Percentiles rank a stretch among this genome's conserved stretches.
phyloP scores from a whole-genome alignment of 1,284 basidiomycete species.

The Trametes polyzona region DNA sequence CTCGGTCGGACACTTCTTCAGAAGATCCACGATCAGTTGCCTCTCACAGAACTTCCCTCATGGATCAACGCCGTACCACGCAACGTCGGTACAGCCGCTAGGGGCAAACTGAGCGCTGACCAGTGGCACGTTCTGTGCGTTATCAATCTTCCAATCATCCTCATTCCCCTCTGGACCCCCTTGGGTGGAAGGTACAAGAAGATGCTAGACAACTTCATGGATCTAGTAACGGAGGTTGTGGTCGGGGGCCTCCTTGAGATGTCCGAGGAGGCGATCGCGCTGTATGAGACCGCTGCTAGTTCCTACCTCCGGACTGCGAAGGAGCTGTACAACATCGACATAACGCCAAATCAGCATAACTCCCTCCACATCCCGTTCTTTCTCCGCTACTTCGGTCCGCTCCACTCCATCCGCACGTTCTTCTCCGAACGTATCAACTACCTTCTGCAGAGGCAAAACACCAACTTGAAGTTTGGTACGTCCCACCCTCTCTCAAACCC shows the following conservation, averaged over 20 bases:
- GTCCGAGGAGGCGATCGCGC: constrained; percentile 25
- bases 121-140: constrained; percentile 38
- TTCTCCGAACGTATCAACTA: constrained; percentile 41
- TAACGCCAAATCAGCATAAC: constrained; percentile 39
- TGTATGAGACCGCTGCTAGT: constrained; percentile 26
- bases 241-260: constrained; percentile 31
- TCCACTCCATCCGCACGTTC: constrained; percentile 39
- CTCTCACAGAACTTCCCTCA: constrained; percentile 29
- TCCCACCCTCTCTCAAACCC: too few species aligned
- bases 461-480: constrained; percentile 31
- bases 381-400: constrained; percentile 39
- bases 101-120: constrained; percentile 36
- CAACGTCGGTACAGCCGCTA: constrained; percentile 31
- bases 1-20: not conserved
- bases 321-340: constrained; percentile 30
- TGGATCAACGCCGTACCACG: constrained; percentile 33
- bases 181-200: constrained; percentile 6
- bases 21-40: constrained; percentile 23
- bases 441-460: constrained; percentile 37
- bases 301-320: constrained; percentile 30
- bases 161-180: constrained; percentile 36
- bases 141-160: constrained; percentile 35
- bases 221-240: constrained; percentile 36
- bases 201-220: constrained; percentile 37
- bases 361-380: constrained; percentile 39